phyloP scores from a whole-genome alignment of 257 asterid genomes.

The Anisodus acutangulus region DNA sequence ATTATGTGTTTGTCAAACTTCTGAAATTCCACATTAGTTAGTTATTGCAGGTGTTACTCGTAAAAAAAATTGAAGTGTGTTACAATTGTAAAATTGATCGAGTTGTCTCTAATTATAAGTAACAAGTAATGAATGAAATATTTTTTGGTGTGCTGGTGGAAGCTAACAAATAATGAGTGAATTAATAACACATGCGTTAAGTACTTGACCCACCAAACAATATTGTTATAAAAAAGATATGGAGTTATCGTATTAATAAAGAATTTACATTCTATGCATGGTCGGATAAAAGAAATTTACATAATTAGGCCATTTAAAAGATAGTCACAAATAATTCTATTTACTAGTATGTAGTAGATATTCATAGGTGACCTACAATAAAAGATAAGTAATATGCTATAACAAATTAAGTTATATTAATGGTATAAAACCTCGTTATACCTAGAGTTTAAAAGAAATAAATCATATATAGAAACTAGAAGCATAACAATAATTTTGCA shows the following conservation, averaged over 20 bases:
- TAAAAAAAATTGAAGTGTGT: not conserved
- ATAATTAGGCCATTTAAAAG: no score
- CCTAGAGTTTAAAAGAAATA: not conserved
- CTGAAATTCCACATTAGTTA: not conserved
- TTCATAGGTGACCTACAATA: not conserved
- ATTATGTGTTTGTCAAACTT: slow-evolving; percentile 6
- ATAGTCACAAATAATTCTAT: no score
- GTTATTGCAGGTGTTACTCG: not conserved
- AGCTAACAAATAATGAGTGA: not conserved
- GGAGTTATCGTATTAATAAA: not conserved
- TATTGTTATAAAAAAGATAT: no score
- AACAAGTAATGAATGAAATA: no score
- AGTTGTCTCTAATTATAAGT: not conserved
- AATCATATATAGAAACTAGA: no score
- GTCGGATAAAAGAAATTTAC: no score
- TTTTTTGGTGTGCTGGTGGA: not conserved
- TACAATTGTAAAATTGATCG: not conserved
- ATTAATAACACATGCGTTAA: not conserved
- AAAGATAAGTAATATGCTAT: no score
- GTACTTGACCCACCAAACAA: no score
- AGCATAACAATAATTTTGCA: no score
- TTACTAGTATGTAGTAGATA: no score
- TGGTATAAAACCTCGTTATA: not conserved
- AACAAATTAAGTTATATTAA: not conserved
- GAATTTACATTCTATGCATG: no score